Percentiles rank a stretch among this genome's conserved stretches.
phyloP scores from a whole-genome alignment of 306 rosid species.

The Vachellia collinsii region DNA sequence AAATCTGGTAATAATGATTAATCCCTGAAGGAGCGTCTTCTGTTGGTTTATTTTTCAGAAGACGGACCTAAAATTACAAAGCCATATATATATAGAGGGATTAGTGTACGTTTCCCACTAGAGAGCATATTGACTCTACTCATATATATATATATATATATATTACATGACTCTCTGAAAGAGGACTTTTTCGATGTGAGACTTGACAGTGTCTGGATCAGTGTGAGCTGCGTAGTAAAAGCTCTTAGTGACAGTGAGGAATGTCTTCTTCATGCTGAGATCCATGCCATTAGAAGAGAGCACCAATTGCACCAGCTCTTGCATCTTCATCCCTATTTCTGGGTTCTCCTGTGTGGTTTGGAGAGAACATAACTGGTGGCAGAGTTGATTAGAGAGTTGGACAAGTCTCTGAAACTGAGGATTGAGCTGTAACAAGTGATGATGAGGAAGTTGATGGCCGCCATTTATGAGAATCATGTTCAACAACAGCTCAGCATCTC shows the following conservation, averaged over 20 bases:
- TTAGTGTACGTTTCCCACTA: background rate
- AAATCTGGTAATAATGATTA: no score
- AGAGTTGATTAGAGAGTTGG: constrained; percentile 49
- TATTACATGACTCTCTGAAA: background rate
- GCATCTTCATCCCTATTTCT: constrained; percentile 57
- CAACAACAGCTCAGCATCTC: constrained; percentile 56
- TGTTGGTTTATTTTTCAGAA: no score
- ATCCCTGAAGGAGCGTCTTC: no score
- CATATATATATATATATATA: no score
- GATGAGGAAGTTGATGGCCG: constrained; percentile 38
- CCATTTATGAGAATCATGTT: constrained; percentile 51
- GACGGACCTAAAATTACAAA: no score
- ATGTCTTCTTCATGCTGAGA: background rate
- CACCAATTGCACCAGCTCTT: constrained; percentile 46
- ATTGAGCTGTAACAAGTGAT: constrained; percentile 35
- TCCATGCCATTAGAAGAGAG: background rate
- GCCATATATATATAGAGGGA: background rate
- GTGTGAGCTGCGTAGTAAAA: background rate
- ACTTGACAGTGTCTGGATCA: background rate
- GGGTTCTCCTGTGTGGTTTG: constrained; percentile 32
- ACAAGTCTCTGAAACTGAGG: constrained; percentile 40
- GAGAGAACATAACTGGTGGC: constrained; percentile 45
- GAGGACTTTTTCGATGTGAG: background rate
- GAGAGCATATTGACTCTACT: background rate
- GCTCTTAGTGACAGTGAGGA: background rate